A percentile compares a stretch with the other conserved stretches of the same genome.
These are phyloP conservation scores for Tricholoma matsutake DNA, from an alignment of 768 basidiomycete genomes.

Conservation along the genomic window DNA sequence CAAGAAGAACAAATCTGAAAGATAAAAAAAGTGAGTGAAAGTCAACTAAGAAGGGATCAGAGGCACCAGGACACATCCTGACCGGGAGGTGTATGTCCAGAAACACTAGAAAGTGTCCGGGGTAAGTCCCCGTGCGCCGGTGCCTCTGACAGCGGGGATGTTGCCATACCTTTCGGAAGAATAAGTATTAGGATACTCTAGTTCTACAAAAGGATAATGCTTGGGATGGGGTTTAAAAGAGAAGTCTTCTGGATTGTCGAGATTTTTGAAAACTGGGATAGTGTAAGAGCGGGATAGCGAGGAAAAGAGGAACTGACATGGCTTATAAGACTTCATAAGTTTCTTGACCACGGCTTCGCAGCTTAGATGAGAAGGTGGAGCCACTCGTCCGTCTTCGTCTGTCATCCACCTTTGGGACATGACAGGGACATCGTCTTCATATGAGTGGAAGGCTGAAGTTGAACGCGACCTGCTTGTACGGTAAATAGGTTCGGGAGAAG, in stretches of 20 bases:
- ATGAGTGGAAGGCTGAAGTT: slow-evolving; percentile 47
- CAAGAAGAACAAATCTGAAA: slow-evolving; percentile 69
- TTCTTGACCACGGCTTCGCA: slow-evolving; percentile 61
- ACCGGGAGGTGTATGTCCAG: neutral
- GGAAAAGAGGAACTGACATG: slow-evolving; percentile 44
- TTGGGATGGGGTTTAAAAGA: slow-evolving; percentile 62
- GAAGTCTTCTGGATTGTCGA: slow-evolving; percentile 55
- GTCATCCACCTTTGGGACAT: slow-evolving; percentile 48
- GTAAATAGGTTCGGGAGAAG: slow-evolving; percentile 57
- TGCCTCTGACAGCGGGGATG: neutral
- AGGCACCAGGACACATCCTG: neutral
- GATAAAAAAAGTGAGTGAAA: neutral
- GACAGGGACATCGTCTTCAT: slow-evolving; percentile 33
- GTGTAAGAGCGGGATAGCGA: slow-evolving; percentile 1
- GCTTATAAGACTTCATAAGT: slow-evolving; percentile 66
- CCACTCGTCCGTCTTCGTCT: slow-evolving; percentile 47
- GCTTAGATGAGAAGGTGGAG: slow-evolving; percentile 52
- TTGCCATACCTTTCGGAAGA: slow-evolving; percentile 62
- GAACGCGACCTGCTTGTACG: slow-evolving; percentile 63
- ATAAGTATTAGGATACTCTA: slow-evolving; percentile 75
- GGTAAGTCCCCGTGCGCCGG: neutral
- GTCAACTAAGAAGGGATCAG: neutral
- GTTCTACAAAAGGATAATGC: slow-evolving; percentile 60
- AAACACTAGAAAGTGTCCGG: neutral
- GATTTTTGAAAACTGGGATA: slow-evolving; percentile 65